Conservation (phyloP, 2,329 filamentous ascomycete genomes). For the Cladosporium phlei region DNA sequence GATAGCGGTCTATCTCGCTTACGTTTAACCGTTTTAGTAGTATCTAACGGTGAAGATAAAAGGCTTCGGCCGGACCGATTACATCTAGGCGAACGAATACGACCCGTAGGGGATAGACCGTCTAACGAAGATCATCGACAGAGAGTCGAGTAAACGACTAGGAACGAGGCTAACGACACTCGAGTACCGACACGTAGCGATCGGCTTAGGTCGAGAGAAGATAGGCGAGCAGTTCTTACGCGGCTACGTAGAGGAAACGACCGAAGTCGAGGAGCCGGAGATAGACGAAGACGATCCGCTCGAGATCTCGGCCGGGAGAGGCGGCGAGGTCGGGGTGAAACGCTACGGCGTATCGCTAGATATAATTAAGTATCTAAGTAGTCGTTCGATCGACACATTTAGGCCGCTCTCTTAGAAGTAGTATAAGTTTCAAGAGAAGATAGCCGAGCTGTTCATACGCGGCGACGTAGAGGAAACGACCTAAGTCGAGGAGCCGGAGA, state of each 20-base stretch:
- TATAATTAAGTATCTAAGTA: slow-evolving; percentile 24
- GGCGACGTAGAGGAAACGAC: too few relatives aligned
- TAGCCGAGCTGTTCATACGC: too few relatives aligned
- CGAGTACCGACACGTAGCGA: slow-evolving; percentile 16
- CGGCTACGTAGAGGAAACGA: slow-evolving; percentile 21
- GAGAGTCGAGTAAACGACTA: slow-evolving; percentile 19
- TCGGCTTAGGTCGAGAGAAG: slow-evolving; percentile 16
- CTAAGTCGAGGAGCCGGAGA: slow-evolving; percentile 22
- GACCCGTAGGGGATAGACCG: not conserved
- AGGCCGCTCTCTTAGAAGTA: too few relatives aligned
- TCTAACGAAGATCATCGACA: not conserved
- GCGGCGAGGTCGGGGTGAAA: slow-evolving; percentile 15
- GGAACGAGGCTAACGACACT: slow-evolving; percentile 18
- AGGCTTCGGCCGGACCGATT: not conserved
- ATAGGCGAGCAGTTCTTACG: slow-evolving; percentile 19
- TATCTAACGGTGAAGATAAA: not conserved
- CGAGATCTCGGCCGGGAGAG: slow-evolving; percentile 17
- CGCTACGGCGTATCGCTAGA: slow-evolving; percentile 19
- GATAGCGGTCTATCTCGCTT: not conserved
- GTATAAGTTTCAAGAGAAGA: too few relatives aligned
- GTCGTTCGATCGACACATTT: slow-evolving; percentile 20
- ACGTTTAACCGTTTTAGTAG: not conserved
- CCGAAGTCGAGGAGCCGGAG: slow-evolving; percentile 21
- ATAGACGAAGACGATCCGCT: slow-evolving; percentile 21
- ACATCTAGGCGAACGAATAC: not conserved